These are phyloP conservation scores for Trichoderma simmonsii DNA, from an alignment of 2,329 filamentous ascomycete genomes.

Conservation along the genomic window DNA sequence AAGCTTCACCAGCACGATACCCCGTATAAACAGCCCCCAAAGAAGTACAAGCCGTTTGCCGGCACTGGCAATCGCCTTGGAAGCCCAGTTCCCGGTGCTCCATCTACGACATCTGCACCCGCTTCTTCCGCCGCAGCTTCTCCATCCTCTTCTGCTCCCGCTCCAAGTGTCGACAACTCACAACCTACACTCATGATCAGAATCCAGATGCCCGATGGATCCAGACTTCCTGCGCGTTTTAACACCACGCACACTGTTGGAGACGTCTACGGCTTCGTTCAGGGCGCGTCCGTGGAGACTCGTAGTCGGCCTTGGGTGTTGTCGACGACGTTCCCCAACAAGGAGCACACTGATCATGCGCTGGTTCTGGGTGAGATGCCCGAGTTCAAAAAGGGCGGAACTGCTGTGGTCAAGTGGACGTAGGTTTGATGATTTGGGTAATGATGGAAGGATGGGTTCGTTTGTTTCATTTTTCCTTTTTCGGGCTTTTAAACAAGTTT, in stretches of 20 bases:
- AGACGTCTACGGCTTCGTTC: conserved; percentile 73
- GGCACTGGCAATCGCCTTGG: conserved; percentile 72
- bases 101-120: conserved; percentile 21
- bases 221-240: conserved; percentile 73
- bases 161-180: conserved; percentile 55
- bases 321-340: conserved; percentile 79
- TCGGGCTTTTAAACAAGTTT: not conserved
- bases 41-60: conserved; percentile 71
- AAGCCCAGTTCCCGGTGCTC: conserved; percentile 67
- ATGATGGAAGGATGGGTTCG: not conserved
- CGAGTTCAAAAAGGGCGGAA: conserved; percentile 65
- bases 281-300: conserved; percentile 58
- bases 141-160: conserved; percentile 29
- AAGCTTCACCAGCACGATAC: conserved; percentile 75
- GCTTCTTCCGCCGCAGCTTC: conserved; percentile 40
- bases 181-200: conserved; percentile 68
- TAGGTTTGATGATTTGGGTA: conserved; percentile 22
- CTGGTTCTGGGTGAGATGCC: conserved; percentile 56
- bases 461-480: not conserved
- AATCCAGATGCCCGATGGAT: conserved; percentile 75
- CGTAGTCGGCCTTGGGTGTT: conserved; percentile 65
- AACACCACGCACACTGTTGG: conserved; percentile 75
- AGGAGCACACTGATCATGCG: conserved; percentile 69
- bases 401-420: conserved; percentile 61
- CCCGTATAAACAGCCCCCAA: conserved; percentile 65